Evolutionary conservation across 495 filamentous ascomycete species (phyloP).

Genomic region (Friedmanniomyces simplex): DNA sequence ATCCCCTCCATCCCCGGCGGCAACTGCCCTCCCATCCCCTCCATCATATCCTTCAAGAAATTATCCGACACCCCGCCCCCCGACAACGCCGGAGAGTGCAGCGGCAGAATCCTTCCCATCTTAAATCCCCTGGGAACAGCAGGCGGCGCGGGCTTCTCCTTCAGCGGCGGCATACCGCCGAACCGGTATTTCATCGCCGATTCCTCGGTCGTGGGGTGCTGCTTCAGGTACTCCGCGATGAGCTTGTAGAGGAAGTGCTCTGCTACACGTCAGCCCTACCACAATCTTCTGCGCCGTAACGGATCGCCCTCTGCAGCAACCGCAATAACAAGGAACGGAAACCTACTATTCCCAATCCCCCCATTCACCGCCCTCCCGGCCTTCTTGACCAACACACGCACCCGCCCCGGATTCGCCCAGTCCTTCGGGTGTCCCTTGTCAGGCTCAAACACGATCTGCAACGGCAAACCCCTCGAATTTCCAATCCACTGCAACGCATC

Average conservation of each 20-base stretch:
- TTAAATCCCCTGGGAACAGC: constrained; percentile 88
- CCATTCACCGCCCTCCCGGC: constrained; percentile 37
- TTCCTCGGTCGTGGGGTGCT: constrained; percentile 65
- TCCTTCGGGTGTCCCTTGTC: constrained; percentile 90
- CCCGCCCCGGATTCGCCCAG: constrained; percentile 91
- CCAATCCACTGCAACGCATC: constrained; percentile 67
- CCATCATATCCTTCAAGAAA: constrained; percentile 95
- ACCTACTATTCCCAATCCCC: constrained; percentile 66
- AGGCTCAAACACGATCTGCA: constrained; percentile 76
- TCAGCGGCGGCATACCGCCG: constrained; percentile 51
- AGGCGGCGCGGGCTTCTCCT: constrained; percentile 53
- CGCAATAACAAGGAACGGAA: no score
- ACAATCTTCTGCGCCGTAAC: not conserved
- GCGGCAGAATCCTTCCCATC: constrained; percentile 68
- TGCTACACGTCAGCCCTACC: constrained; percentile 24
- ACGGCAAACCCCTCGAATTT: not conserved
- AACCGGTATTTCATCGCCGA: constrained; percentile 56
- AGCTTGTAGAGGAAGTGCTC: constrained; percentile 79
- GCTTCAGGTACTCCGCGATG: constrained; percentile 60
- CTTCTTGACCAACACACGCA: constrained; percentile 64
- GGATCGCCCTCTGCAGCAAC: no score
- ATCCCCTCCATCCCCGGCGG: constrained; percentile 35
- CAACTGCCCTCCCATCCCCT: constrained; percentile 62
- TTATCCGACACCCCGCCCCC: constrained; percentile 95
- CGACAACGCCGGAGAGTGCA: constrained; percentile 78